phyloP scores from a whole-genome alignment of 2,329 filamentous ascomycete species.

The Cladosporium oxysporum region DNA sequence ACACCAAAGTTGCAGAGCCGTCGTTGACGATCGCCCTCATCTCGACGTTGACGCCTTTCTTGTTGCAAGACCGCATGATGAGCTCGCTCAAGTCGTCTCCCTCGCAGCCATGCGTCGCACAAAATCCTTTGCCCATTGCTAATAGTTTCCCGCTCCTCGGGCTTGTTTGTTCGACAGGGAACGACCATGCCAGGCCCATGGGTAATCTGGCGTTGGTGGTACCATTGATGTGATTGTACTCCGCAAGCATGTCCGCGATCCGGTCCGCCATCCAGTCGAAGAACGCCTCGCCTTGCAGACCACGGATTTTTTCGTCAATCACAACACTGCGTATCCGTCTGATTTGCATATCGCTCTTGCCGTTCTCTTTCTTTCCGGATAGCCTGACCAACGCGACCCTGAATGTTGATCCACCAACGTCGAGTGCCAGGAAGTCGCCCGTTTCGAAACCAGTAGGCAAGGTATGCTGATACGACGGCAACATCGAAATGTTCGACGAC shows the following conservation, averaged over 20 bases:
- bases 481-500: conserved; percentile 62
- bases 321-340: conserved; percentile 55
- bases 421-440: conserved; percentile 62
- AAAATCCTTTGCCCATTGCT: conserved; percentile 67
- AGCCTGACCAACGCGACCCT: conserved; percentile 63
- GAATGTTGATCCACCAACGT: conserved; percentile 68
- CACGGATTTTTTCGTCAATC: conserved; percentile 59
- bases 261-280: conserved; percentile 68
- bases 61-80: conserved; percentile 60
- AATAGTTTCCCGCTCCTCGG: conserved; percentile 58
- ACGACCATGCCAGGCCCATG: conserved; percentile 67
- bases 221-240: conserved; percentile 42
- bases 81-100: conserved; percentile 62
- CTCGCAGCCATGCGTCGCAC: conserved; percentile 59
- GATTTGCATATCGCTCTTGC: conserved; percentile 52
- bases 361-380: conserved; percentile 46
- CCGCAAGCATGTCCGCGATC: conserved; percentile 56
- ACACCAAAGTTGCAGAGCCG: conserved; percentile 61
- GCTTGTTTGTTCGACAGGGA: conserved; percentile 66
- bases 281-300: conserved; percentile 57
- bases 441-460: conserved; percentile 61
- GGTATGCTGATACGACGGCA: conserved; percentile 65
- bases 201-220: conserved; percentile 45
- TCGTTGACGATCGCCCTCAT: conserved; percentile 67
- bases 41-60: conserved; percentile 56